Evolutionary conservation across 176 grass and related monocot genomes (phyloP), one percentile per base, ranked within the genome.

Genomic region (Zea luxurians): DNA sequence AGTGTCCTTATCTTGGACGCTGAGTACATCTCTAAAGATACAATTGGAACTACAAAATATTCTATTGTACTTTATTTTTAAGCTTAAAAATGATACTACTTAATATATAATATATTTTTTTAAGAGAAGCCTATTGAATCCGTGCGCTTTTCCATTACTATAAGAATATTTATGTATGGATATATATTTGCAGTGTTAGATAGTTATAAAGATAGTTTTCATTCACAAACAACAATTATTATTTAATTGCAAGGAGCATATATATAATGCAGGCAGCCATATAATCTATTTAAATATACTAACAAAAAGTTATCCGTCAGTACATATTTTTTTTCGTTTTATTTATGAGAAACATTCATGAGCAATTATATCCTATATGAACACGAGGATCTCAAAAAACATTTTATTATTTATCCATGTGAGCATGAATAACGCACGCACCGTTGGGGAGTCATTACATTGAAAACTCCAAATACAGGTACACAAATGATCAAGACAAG

Each of bases 401-500:
- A 59, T 21, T 21, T 61, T 61, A 27, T 21, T 10, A 4, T 20
- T 3, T 1, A 4, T 13, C 17, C 48, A 52, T 11, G 40, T 9
- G 34, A 8, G 21, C 21, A 61, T 34, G 20, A 74, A 11, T 4
- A 36, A 48, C 10, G 45, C 35, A 48, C 10, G 45, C 35, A 43
- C 21, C 0, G 44, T 45, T 48, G 37, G 2, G 17, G 47, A 58
- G 48, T 59, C 11, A 80, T 74, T 61, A 35, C 12, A 36, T 27
- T 45, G 45, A 41, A 37, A 63, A 69, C 11, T 69, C 37, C 74
- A 66, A 72, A 61, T 82, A 40, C 76, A 37, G 55, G 52, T 79
- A 70, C 41, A 68, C 18, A 89, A 71, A 49, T 66, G 13, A 77
- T 61, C 41, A 77, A 71, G 58, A 49, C n/a, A n/a, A n/a, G n/a